Conservation (phyloP, 305 asterid genomes). For the Fraxinus sp. region DNA sequence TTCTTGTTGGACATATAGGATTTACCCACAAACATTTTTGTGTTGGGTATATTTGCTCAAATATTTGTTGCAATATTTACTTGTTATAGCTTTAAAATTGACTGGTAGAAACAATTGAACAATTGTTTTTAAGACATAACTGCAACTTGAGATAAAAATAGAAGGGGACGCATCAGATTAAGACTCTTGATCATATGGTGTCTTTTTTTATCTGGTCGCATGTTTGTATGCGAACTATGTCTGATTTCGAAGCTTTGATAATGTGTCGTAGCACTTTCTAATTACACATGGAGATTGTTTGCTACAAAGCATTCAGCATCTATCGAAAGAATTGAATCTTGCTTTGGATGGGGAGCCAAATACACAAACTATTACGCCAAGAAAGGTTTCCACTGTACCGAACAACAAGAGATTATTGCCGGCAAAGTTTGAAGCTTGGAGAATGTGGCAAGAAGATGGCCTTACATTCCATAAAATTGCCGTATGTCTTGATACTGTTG, state of each 20-base stretch:
- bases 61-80: not conserved
- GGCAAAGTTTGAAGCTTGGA: constrained; percentile 90
- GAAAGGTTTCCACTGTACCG: constrained; percentile 32
- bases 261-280: constrained; percentile 63
- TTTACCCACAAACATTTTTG: not conserved
- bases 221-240: constrained; percentile 1
- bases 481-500: constrained; percentile 41
- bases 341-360: constrained; percentile 58
- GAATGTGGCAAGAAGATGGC: constrained; percentile 89
- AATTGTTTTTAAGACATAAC: not conserved
- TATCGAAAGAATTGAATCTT: constrained; percentile 57
- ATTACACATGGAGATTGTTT: constrained; percentile 68
- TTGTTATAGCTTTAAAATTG: not conserved
- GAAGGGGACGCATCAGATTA: not conserved
- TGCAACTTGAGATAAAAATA: not conserved
- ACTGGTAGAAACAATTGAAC: not conserved
- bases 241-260: constrained; percentile 33
- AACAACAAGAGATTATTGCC: constrained; percentile 48
- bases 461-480: constrained; percentile 61
- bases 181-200: not conserved
- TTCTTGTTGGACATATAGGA: not conserved
- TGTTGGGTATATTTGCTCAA: not conserved
- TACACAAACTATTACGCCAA: constrained; percentile 42
- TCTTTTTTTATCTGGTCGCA: not conserved
- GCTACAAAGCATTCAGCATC: constrained; percentile 52